phyloP scores from a whole-genome alignment of 1,139 yeast species.

The Candida tunisiensis region DNA sequence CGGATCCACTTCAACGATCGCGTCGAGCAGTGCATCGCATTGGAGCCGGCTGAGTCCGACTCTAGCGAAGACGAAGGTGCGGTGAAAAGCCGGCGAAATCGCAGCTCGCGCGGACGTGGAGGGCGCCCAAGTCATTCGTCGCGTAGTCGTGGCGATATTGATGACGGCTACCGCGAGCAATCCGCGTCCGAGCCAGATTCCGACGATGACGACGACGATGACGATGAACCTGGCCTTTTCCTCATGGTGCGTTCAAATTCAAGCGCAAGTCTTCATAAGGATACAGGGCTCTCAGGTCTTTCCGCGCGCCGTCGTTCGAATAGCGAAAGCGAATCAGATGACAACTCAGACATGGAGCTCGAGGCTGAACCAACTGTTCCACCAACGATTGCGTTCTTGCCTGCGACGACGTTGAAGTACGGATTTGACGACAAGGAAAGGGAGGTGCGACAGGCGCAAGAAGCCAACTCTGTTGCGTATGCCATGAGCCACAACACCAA shows the following conservation, averaged over 20 bases:
- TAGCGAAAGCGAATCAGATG: conserved; percentile 2
- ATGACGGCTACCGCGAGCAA: conserved; percentile 9
- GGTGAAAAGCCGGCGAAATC: conserved; percentile 4
- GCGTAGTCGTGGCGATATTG: conserved; percentile 3
- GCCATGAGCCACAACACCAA: conserved; percentile 65
- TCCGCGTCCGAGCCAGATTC: conserved; percentile 15
- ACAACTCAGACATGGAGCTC: conserved; percentile 2
- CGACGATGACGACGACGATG: conserved; percentile 31
- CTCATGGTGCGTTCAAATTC: conserved; percentile 28
- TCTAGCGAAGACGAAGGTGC: conserved; percentile 16
- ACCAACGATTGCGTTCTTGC: conserved; percentile 51
- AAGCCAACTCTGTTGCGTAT: conserved; percentile 14
- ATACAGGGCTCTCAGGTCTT: conserved; percentile 3
- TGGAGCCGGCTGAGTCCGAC: conserved; percentile 29
- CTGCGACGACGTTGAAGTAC: conserved; percentile 68
- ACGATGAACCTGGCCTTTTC: conserved; percentile 59
- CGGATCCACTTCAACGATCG: conserved; percentile 85
- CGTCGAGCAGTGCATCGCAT: conserved; percentile 81
- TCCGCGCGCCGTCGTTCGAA: conserved; percentile 8
- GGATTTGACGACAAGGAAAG: conserved; percentile 57
- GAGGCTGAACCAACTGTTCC: too few species aligned
- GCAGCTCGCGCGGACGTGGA: too few species aligned
- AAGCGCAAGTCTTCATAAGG: conserved; percentile 17
- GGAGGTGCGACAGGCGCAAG: conserved; percentile 30
- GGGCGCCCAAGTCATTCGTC: too few species aligned